Base-by-base conservation (phyloP, 2,329 filamentous ascomycete species). In the Orbilia ellipsospora region DNA sequence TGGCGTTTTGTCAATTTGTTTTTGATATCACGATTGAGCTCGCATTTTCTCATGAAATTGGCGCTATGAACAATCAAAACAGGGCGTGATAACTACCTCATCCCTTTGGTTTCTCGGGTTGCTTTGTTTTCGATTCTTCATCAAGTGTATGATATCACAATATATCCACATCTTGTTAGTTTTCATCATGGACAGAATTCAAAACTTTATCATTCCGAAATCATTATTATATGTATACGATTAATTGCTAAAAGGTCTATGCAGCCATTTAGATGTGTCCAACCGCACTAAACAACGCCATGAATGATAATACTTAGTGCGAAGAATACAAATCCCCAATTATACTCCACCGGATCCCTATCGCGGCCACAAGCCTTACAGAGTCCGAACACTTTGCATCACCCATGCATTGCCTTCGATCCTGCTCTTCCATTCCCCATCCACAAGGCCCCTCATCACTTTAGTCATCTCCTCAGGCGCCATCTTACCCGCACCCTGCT, bases 371-470 rank as follows among this genome's bases (percentile, higher is more conserved):
- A 2, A 13, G 15, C 13, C 44, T n/a, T 18, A 48, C 7, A 48
- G 78, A 77, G 83, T 81, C 79, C 83, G 83, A 65, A 86, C 83
- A 23, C 83, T 82, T 61, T 78, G 72, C 78, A 85, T 82, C 78
- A 86, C 86, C 62, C 85, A 83, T 63, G 85, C 86, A 80, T 89
- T 90, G 31, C 82, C 83, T 81, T 86, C 83, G 79, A 90, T 80
- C 28, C 55, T 44, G 7, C 20, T 42, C 80, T 88, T 89, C 79
- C 90, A 85, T 81, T 97, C 91, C 1, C 85, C 87, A 78, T 86
- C 87, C 2, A 98, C 92, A 79, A 98, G 83, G 79, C 94, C 92
- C 81, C 88, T 90, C 87, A 98, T 89, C 79, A 89, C 87, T 77
- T 87, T 85, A 6, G 94, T 88, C 85, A 95, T 94, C 81, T 96